Base-by-base conservation (phyloP, 768 basidiomycete genomes). In the Psilocybe tampanensis region DNA sequence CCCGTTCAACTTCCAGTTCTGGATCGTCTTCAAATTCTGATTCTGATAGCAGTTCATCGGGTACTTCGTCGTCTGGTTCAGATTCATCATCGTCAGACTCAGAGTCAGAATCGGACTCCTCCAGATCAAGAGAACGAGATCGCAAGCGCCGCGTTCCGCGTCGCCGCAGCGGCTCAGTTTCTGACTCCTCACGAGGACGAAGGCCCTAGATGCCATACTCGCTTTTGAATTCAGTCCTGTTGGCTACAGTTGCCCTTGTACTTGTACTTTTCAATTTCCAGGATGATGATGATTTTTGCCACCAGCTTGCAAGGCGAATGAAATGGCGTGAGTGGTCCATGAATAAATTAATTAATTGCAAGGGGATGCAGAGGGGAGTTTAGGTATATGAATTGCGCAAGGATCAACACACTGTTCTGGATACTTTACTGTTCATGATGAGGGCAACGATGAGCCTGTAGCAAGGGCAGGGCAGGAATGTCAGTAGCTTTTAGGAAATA, bases 361-460 rank as follows among this genome's bases (percentile, higher is more conserved):
- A 18, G 26, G 29, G 57, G 33, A 49, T 52, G 43, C 33, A 50
- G 39, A 56, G 51, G 8, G 19, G 22, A 19, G 22, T n/a, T 17
- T n/a, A 48, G 56, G 55, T 57, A 58, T 63, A 61, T 62, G 26
- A 47, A 34, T 50, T 57, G 45, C 18, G 42, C 44, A 22, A 6
- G 21, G 39, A 53, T 43, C 41, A 59, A 22, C 45, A 54, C 43
- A 69, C 66, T 44, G 76, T 68, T 33, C 78, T 76, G 11, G 80
- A 79, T 0, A 86, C 88, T 68, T 78, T 82, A 9, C 93, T 90
- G 74, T 97, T 94, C 86, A 97, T 90, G 45, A 97, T 90, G 26
- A 97, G 80, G 8, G 93, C 92, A 49, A 97, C 92, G 62, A 97
- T 92, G 48, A 92, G 80, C 33, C 90, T 89, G 50, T 12, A 19